Percentiles rank a stretch among this genome's conserved stretches.
Evolutionary conservation across 164 flowering plant species (phyloP).

Genomic region (Paratinospora sagittata): DNA sequence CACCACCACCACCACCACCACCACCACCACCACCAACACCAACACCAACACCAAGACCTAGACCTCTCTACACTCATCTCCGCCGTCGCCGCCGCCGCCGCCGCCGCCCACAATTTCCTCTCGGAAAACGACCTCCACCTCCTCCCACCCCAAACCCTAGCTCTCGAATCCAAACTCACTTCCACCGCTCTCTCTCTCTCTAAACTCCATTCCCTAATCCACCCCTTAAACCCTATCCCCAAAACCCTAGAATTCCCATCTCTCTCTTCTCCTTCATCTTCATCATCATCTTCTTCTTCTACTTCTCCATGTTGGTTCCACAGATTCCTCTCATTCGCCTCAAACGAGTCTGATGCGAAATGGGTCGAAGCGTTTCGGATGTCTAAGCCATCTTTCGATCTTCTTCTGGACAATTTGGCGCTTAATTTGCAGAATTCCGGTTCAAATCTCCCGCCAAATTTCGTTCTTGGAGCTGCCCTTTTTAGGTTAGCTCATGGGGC

Average conservation of each 20-base stretch:
- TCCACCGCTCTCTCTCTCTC: slow-evolving; percentile 39
- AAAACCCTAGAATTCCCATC: too few species aligned
- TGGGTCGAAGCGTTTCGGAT: slow-evolving; percentile 53
- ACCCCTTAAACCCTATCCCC: slow-evolving; percentile 15
- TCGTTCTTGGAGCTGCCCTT: slow-evolving; percentile 49
- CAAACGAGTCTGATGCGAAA: slow-evolving; percentile 28
- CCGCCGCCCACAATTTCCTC: slow-evolving; percentile 46
- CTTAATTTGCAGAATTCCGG: slow-evolving; percentile 20
- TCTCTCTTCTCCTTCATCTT: slow-evolving; percentile 1
- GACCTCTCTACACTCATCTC: slow-evolving; percentile 21
- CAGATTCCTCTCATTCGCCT: slow-evolving; percentile 35
- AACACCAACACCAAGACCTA: too few species aligned
- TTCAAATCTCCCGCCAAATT: slow-evolving; percentile 27
- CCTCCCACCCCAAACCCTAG: slow-evolving; percentile 53
- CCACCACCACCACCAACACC: too few species aligned
- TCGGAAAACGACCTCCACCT: slow-evolving; percentile 48
- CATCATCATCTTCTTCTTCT: not conserved
- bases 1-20: slow-evolving; percentile 10
- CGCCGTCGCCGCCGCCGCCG: slow-evolving; percentile 29
- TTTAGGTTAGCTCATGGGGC: slow-evolving; percentile 63
- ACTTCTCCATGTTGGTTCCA: slow-evolving; percentile 41
- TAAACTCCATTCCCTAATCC: slow-evolving; percentile 31
- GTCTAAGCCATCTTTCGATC: slow-evolving; percentile 49
- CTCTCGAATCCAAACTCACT: slow-evolving; percentile 47
- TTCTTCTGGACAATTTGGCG: slow-evolving; percentile 37